phyloP scores from a whole-genome alignment of 2,329 filamentous ascomycete species.

The Ilyonectria destructans region DNA sequence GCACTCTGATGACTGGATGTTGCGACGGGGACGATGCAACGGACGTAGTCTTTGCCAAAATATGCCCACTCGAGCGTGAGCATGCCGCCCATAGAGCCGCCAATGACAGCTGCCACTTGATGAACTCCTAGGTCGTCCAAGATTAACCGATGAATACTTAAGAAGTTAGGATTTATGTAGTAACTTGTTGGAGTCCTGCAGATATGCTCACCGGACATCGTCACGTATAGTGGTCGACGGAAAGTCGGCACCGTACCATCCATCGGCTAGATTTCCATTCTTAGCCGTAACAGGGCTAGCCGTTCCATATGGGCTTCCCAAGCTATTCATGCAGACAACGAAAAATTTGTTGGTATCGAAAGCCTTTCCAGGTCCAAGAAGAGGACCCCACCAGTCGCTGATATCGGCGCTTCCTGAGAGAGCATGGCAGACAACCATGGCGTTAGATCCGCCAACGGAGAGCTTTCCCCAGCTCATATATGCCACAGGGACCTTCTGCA shows the following conservation, averaged over 20 bases:
- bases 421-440: conserved; percentile 28
- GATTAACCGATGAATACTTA: neutral
- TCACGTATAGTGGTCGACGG: conserved; percentile 24
- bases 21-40: conserved; percentile 22
- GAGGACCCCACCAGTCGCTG: conserved; percentile 24
- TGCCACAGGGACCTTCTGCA: conserved; percentile 19
- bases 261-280: conserved; percentile 11
- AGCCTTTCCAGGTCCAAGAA: conserved; percentile 26
- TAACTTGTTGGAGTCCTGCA: too few species aligned
- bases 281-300: conserved; percentile 17
- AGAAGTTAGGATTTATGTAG: too few species aligned
- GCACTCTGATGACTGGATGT: conserved; percentile 19
- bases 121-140: conserved; percentile 17
- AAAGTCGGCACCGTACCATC: conserved; percentile 15
- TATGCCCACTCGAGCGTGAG: conserved; percentile 19
- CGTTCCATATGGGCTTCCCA: conserved; percentile 24
- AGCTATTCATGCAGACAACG: conserved; percentile 18
- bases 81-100: conserved; percentile 30
- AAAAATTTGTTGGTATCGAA: conserved; percentile 22
- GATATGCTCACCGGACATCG: conserved; percentile 7
- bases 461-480: conserved; percentile 24
- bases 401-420: conserved; percentile 24
- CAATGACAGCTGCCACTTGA: conserved; percentile 14
- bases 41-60: conserved; percentile 2
- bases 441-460: conserved; percentile 2